Percentiles rank a stretch among this genome's conserved stretches.
phyloP scores from a whole-genome alignment of 768 basidiomycete genomes.

The Glaciozyma antarctica region DNA sequence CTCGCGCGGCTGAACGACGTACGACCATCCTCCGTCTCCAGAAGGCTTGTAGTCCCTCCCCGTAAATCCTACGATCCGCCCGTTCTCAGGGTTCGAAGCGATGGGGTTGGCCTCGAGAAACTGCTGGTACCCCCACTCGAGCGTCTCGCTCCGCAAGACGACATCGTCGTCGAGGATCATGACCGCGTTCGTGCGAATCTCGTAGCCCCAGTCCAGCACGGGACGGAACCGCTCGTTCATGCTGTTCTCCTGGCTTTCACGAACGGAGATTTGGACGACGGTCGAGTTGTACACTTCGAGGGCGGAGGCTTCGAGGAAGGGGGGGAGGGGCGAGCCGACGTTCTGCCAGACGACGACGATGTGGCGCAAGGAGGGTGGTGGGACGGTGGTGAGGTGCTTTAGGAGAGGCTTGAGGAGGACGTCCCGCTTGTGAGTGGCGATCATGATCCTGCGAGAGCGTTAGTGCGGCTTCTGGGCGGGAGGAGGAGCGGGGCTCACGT shows the following conservation, averaged over 20 bases:
- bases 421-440: slow-evolving; percentile 30
- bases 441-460: slow-evolving; percentile 18
- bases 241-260: slow-evolving; percentile 23
- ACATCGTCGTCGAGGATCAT: slow-evolving; percentile 34
- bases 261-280: slow-evolving; percentile 19
- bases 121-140: slow-evolving; percentile 31
- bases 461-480: background rate
- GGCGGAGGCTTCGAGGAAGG: slow-evolving; percentile 15
- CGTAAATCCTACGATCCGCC: slow-evolving; percentile 28
- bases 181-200: slow-evolving; percentile 21
- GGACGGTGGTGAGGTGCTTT: slow-evolving; percentile 22
- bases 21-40: slow-evolving; percentile 11
- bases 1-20: slow-evolving; percentile 13
- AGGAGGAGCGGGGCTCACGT: no score
- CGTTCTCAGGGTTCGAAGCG: background rate
- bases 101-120: slow-evolving; percentile 10
- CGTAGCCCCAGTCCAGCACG: slow-evolving; percentile 13
- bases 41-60: slow-evolving; percentile 14
- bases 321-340: slow-evolving; percentile 14
- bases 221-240: slow-evolving; percentile 33
- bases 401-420: slow-evolving; percentile 15
- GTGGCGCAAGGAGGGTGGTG: slow-evolving; percentile 23
- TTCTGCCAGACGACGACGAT: slow-evolving; percentile 33
- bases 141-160: slow-evolving; percentile 13
- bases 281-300: slow-evolving; percentile 13